Evolutionary conservation across 2,329 filamentous ascomycete genomes (phyloP), one percentile per base, ranked within the genome.

Genomic region (Phaeosphaeria sp.): DNA sequence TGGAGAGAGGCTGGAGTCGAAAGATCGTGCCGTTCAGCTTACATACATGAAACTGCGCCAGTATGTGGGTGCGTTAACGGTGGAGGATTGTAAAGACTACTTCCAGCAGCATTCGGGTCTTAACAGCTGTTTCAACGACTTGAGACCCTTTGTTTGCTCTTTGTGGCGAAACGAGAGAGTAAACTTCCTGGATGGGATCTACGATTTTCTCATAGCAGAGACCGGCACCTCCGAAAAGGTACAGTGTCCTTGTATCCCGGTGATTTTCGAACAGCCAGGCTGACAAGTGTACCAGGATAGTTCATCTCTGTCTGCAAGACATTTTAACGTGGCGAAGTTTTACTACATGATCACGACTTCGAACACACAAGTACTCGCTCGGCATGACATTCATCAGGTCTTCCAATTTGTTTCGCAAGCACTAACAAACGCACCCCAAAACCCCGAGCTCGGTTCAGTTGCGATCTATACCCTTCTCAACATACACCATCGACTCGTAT

Each of bases 51-150:
- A 36, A 8, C 47, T 70, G 44, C 58, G 56, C 42, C 47, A 54
- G 2, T 60, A 50, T 17, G 50, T 64, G 6, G 53, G 49, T 17
- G 43, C 49, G 15, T 48, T 55, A 9, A 57, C 68, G 30, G 42
- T 65, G 11, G 30, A 55, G 18, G 55, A 63, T 40, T 73, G 67
- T 49, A 59, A 70, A 44, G 51, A 57, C 1, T 75, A 69, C 47
- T 74, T 66, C 64, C 27, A 61, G 21, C 46, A 64, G 1, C 62
- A 69, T 45, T 63, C 60, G 8, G 57, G 51, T 17, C 54, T 65
- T 11, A 63, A 63, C 3, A 63, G 54, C 20, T 75, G 73, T 56
- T 76, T 72, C 45, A 54, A 59, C 8, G 74, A 77, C 49, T 60
- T 77, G 2, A 61, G 64, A 21, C 65, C 42, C 5, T 67, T 68